Base-by-base conservation (phyloP, 1,139 yeast genomes). In the Kazachstania sp. region DNA sequence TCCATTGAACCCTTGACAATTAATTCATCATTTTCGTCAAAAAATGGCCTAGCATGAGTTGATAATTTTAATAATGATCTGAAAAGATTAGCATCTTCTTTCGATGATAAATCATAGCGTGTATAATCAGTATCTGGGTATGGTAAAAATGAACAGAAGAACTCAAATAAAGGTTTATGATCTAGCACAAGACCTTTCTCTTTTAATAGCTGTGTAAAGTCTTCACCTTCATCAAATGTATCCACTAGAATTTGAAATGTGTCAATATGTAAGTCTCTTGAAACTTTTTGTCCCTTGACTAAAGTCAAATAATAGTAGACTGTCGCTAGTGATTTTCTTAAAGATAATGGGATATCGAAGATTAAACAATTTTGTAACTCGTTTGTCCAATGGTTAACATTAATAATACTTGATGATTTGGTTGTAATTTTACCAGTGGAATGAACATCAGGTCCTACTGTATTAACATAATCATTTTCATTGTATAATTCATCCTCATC, bases 361-460 rank as follows among this genome's bases (percentile, higher is more conserved):
- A 87, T 87, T 51, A 88, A 67, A 79, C 96, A 85, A 39, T 85
- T 82, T 48, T 81, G 74, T 53, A 92, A 73, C 63, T 88, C 97
- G 49, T 86, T 82, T 0, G 97, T 85, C 96, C 97, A 90, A 51
- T 85, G 86, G 47, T 83, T 75, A 9, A 86, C 83, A 39, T 83
- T 77, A 9, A 85, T 80, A 4, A 85, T 82, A 0, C 92, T 81
- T 1, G 94, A 85, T 0, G 86, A 79, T 54, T 77, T 74, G 3
- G 84, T 80, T 3, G 82, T 73, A 15, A 79, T 74, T 53, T 80
- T 81, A 51, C 81, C 73, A 13, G 70, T 79, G 48, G 78, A 70
- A 36, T 72, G 72, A 43, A 67, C 76, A 37, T 72, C 75, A 3
- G 73, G 77, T 36, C 72, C 77, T 4, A 64, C 69, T n/a, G 63